Evolutionary conservation across 768 basidiomycete species (phyloP), one percentile per base, ranked within the genome.

Genomic region (Goffeauzyma gilvescens): DNA sequence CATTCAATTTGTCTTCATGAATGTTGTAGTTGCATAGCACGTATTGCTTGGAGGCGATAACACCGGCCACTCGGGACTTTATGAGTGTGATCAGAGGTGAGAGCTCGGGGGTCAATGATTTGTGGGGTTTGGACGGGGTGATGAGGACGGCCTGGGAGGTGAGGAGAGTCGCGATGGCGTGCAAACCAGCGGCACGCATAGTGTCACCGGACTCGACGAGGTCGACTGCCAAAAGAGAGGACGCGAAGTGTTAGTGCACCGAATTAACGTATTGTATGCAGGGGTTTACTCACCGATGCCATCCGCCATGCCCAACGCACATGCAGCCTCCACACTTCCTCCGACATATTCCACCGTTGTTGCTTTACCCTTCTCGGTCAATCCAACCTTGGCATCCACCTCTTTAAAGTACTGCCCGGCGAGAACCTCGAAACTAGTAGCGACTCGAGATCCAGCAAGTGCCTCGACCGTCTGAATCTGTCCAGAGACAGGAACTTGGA

Each of bases 241-340:
- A n/a, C n/a, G n/a, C n/a, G n/a, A n/a, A n/a, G n/a, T n/a, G n/a
- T n/a, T n/a, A n/a, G n/a, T n/a, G n/a, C n/a, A n/a, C n/a, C n/a
- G n/a, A n/a, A n/a, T n/a, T 5, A 34, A 18, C 9, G 7, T 1
- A 31, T 42, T n/a, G n/a, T n/a, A n/a, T n/a, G n/a, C n/a, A n/a
- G n/a, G n/a, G n/a, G 12, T 25, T 14, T n/a, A 69, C 77, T 55
- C 50, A 85, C 87, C 81, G 49, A 98, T 95, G 6, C 87, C 93
- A 64, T 98, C 93, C 5, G 93, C 90, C 49, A 96, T 70, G 1
- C 93, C 93, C 10, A 98, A 69, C 1, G 93, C 75, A 67, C 93
- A 98, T 27, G 93, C 93, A 6, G 90, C 93, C 65, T 98, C 93
- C 0, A 98, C 93, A 55, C 86, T 90, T 2, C 93, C 93, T 2